Evolutionary conservation across 2,329 filamentous ascomycete genomes (phyloP), one percentile per base, ranked within the genome.

Genomic region (Penicillium corylophilum): DNA sequence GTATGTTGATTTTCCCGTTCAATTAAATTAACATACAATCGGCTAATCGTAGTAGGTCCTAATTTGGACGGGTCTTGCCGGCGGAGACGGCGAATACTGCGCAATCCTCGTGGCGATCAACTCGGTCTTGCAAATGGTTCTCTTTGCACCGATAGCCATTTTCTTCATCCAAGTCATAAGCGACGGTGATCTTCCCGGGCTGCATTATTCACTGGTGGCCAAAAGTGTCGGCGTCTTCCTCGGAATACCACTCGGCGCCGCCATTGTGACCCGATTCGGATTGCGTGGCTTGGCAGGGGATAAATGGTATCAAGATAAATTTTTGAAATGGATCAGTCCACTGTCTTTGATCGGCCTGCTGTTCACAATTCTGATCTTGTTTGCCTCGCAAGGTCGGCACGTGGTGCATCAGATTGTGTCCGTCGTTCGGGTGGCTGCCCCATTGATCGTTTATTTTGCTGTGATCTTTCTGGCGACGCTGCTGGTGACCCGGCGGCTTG

Each of bases 331-430:
- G 66, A 76, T 84, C 2, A 81, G 84, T 0, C 91, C 90, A 0
- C 87, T 83, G 79, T 93, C 89, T 0, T 79, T 96, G 2, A 82
- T 95, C 57, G 91, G 90, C 0, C 79, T 96, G 5, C 75, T 96
- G 1, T 95, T 92, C 75, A 95, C 90, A 1, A 94, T 96, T 60
- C 71, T 94, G 6, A 85, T 95, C 1, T 79, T 96, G 2, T 95
- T 96, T 67, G 90, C 88, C 0, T 89, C 86, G 1, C 90, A 95
- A 66, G 90, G 90, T 2, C 74, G 74, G 20, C 84, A 85, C 44
- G 89, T 94, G 1, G 86, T 93, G 1, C 82, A 89, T 59, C 90
- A 95, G 71, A 89, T 95, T 53, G 87, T 91, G 0, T 87, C 88
- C 0, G 90, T 96, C 0, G 74, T 94, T 4, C 80, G 91, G 1